Evolutionary conservation across 129 eudicot species (phyloP), one percentile per base, ranked within the genome.

Genomic region (Artemisia tridentata): DNA sequence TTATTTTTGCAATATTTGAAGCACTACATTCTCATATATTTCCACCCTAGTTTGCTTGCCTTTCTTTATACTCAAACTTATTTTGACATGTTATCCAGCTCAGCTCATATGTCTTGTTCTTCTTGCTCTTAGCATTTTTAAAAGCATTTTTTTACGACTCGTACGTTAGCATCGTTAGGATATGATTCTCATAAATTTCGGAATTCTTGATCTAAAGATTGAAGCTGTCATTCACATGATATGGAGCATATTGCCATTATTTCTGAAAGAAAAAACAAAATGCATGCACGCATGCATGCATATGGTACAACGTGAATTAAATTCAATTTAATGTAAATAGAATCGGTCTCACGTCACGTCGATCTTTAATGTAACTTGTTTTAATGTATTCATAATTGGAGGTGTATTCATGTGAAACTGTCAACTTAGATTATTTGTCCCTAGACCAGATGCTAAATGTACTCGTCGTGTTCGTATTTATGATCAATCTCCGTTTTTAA

Each of bases 391-490:
- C 38, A 20, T 61, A 5, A 27, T 4, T 61, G 67, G 34, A 45
- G 46, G 67, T 61, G 48, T 61, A 61, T 61, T 61, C 67, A 61
- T 61, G 67, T 61, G 67, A 61, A 61, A 29, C 47, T 60, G 65
- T 60, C 43, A 60, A 27, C 65, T 60, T 60, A 60, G 19, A 11
- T 60, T 51, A 15, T 11, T 25, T 60, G 1, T 27, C 41, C 62
- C 62, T 17, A 55, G 18, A 10, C 31, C 25, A 56, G 62, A 60
- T 25, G 41, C 60, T 54, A 54, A 54, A 54, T 54, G 60, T 7
- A 54, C 21, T 54, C 18, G 60, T 15, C 60, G 60, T 53, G 59
- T 14, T 53, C 59, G 23, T 14, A 7, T 53, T n/a, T 14, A 53
- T 53, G 19, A 53, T 3, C 2, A 12, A 53, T 53, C 16, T 15